phyloP scores from a whole-genome alignment of 1,284 basidiomycete species.

The Stereum hirsutum region DNA sequence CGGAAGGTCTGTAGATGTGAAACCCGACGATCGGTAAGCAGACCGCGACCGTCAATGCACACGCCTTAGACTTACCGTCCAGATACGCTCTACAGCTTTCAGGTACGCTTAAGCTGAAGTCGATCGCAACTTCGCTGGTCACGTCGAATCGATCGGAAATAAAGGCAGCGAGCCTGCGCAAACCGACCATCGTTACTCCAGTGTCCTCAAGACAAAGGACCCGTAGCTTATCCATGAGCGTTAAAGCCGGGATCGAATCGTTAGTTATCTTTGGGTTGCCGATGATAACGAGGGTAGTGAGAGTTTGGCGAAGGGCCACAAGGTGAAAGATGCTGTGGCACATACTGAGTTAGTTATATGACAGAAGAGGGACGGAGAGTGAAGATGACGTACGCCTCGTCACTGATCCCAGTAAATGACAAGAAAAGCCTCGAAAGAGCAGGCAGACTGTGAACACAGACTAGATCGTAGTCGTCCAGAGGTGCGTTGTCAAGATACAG shows the following conservation, averaged over 20 bases:
- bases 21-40: background rate
- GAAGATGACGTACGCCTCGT: conserved; percentile 42
- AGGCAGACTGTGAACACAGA: conserved; percentile 43
- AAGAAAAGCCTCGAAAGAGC: conserved; percentile 38
- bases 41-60: background rate
- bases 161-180: conserved; percentile 38
- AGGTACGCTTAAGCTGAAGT: conserved; percentile 42
- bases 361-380: background rate
- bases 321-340: conserved; percentile 44
- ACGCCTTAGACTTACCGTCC: conserved; percentile 27
- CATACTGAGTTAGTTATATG: conserved; percentile 1
- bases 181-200: conserved; percentile 41
- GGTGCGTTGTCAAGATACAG: conserved; percentile 36
- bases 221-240: conserved; percentile 34
- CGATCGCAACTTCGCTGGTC: no score
- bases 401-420: conserved; percentile 44
- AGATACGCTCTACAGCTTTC: conserved; percentile 42
- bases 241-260: conserved; percentile 44
- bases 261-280: conserved; percentile 43
- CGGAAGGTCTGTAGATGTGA: conserved; percentile 27
- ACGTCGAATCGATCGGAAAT: conserved; percentile 24
- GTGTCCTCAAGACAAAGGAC: conserved; percentile 47
- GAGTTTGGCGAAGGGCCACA: conserved; percentile 40
- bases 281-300: conserved; percentile 40
- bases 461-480: conserved; percentile 38